phyloP scores from a whole-genome alignment of 1,284 basidiomycete genomes.

The Cutaneotrichosporon sp. region DNA sequence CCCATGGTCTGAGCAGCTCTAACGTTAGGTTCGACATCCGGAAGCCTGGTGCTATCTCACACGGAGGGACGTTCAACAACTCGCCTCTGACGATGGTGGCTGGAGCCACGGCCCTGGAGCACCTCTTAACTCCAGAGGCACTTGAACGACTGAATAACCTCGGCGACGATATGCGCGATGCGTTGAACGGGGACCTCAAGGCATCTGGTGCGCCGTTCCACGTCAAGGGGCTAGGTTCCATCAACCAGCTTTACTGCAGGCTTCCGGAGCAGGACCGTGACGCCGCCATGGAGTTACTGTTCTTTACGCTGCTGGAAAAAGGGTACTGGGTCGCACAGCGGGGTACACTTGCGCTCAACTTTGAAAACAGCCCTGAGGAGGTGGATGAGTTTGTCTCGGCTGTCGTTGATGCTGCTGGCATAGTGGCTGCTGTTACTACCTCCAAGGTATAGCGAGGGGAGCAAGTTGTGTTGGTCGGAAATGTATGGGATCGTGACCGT shows the following conservation, averaged over 20 bases:
- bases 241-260: conserved; percentile 35
- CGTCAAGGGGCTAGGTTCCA: conserved; percentile 35
- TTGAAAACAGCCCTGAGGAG: conserved; percentile 14
- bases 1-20: conserved; percentile 11
- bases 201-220: conserved; percentile 4
- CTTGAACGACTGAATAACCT: conserved; percentile 26
- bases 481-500: no score
- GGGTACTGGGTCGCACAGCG: conserved; percentile 33
- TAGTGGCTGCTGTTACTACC: background rate
- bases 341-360: conserved; percentile 22
- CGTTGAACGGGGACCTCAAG: conserved; percentile 22
- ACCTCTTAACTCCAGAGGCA: conserved; percentile 27
- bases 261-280: conserved; percentile 10
- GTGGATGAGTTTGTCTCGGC: conserved; percentile 20
- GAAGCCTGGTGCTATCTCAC: conserved; percentile 21
- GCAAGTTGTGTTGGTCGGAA: no score
- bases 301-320: conserved; percentile 27
- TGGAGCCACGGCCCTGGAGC: conserved; percentile 28
- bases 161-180: conserved; percentile 29
- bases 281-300: conserved; percentile 24
- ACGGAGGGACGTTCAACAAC: conserved; percentile 43
- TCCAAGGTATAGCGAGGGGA: no score
- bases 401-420: conserved; percentile 8
- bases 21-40: conserved; percentile 31
- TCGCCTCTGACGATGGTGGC: conserved; percentile 37